Percentiles rank a stretch among this genome's conserved stretches.
Evolutionary conservation across 2,329 filamentous ascomycete species (phyloP).

Genomic region (Fusarium vanettenii): DNA sequence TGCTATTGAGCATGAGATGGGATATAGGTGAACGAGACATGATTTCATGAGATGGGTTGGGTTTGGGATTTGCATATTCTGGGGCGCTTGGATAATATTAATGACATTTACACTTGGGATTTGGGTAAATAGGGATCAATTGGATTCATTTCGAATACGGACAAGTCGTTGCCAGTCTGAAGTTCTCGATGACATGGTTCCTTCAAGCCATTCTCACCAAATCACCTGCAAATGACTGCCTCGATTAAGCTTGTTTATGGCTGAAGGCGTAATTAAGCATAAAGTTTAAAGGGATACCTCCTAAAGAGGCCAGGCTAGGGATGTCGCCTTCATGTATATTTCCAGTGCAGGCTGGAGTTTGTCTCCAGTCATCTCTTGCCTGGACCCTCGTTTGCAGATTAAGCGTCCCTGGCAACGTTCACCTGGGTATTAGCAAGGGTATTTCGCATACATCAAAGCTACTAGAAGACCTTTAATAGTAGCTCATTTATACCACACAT

Average conservation of each 20-base stretch:
- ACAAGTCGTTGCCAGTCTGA: background rate
- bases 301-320: background rate
- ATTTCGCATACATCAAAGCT: too few species aligned
- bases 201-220: background rate
- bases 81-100: background rate
- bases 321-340: background rate
- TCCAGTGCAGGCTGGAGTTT: background rate
- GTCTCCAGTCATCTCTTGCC: background rate
- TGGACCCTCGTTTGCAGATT: background rate
- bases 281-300: background rate
- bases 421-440: too few species aligned
- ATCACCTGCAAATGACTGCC: background rate
- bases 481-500: background rate
- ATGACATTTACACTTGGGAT: background rate
- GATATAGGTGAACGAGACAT: background rate
- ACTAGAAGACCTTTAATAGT: too few species aligned
- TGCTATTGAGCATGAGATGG: slow-evolving; percentile 33
- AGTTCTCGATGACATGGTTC: background rate
- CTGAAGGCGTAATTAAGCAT: background rate
- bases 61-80: background rate
- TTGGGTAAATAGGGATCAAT: background rate
- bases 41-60: background rate
- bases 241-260: background rate
- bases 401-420: background rate
- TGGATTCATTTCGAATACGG: background rate